These are phyloP conservation scores for Fonsecaea multimorphosa DNA, from an alignment of 2,329 filamentous ascomycete species.

Conservation along the genomic window DNA sequence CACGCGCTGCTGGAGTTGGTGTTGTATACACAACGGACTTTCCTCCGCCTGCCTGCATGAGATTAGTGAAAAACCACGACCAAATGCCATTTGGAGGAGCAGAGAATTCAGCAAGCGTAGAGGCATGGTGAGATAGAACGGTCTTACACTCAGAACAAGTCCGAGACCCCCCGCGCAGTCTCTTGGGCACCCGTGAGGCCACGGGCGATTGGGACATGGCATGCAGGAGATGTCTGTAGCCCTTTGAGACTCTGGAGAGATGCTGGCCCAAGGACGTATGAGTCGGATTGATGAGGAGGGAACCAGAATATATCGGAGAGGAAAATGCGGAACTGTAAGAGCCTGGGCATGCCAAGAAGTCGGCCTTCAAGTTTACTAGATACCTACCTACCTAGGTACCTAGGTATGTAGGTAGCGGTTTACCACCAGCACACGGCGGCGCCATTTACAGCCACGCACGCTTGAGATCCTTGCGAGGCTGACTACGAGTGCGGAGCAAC, in stretches of 20 bases:
- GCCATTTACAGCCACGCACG: no score
- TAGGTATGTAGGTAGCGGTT: no score
- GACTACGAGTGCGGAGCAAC: no score
- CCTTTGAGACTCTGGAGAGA: neutral
- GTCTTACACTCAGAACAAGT: constrained; percentile 22
- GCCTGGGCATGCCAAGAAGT: neutral
- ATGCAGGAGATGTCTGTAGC: neutral
- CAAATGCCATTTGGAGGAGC: neutral
- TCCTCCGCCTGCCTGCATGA: constrained; percentile 11
- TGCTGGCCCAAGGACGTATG: neutral
- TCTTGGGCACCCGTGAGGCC: neutral
- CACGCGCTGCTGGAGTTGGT: constrained; percentile 11
- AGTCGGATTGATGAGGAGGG: neutral
- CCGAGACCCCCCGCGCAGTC: constrained; percentile 3
- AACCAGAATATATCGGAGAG: neutral
- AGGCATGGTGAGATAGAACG: neutral
- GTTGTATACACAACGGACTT: constrained; percentile 19
- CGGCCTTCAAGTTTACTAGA: neutral
- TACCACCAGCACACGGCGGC: no score
- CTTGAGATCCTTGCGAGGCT: no score
- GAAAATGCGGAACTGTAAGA: no score
- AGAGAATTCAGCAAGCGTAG: neutral
- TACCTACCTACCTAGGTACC: no score
- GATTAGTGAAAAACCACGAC: neutral
- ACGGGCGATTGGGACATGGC: neutral